phyloP scores from a whole-genome alignment of 176 grass and related monocot species.

The Puccinellia tenuiflora region DNA sequence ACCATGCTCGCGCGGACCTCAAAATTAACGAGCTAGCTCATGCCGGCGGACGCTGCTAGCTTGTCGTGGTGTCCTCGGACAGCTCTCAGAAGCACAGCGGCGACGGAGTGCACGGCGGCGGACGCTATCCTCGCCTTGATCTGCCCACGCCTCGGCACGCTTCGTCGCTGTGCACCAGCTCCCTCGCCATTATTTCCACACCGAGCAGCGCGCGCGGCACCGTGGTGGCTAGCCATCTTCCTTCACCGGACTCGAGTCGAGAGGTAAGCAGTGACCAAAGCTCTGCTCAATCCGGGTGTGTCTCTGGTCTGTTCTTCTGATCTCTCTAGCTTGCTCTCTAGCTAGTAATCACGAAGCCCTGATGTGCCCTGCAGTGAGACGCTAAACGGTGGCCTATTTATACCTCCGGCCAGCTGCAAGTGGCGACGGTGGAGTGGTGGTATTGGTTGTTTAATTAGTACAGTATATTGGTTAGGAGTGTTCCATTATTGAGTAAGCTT shows the following conservation, averaged over 20 bases:
- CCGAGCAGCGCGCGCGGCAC: background rate
- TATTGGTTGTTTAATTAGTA: background rate
- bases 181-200: background rate
- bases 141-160: conserved; percentile 26
- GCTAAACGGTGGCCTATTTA: background rate
- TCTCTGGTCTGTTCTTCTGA: background rate
- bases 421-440: background rate
- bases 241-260: background rate
- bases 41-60: background rate
- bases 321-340: background rate
- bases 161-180: background rate
- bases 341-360: background rate
- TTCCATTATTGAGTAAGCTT: background rate
- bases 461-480: background rate
- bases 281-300: background rate
- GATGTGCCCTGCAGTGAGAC: background rate
- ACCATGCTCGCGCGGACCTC: background rate
- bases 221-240: conserved; percentile 12
- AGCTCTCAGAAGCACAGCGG: conserved; percentile 20
- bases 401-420: background rate
- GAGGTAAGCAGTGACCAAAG: background rate
- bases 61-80: background rate
- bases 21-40: background rate
- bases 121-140: conserved; percentile 43
- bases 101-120: background rate